phyloP scores from a whole-genome alignment of 345 rosid genomes.

The Eutrema yunnanense region DNA sequence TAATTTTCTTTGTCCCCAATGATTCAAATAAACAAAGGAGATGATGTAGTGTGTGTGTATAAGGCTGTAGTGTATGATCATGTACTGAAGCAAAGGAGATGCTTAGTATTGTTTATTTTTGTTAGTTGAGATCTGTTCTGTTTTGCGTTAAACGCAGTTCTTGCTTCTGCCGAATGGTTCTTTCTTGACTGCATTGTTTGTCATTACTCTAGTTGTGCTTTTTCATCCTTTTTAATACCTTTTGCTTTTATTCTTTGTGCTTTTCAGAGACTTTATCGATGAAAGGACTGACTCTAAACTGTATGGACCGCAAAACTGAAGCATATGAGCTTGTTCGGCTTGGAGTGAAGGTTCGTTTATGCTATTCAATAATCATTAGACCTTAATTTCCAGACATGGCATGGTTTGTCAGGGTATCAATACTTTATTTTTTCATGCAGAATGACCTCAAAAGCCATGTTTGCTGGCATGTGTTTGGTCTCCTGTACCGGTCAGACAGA shows the following conservation, averaged over 20 bases:
- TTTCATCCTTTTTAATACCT: neutral
- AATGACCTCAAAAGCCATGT: slow-evolving; percentile 99
- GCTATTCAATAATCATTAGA: slow-evolving; percentile 5
- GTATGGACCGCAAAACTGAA: slow-evolving; percentile 98
- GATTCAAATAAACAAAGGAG: neutral
- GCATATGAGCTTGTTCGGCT: slow-evolving; percentile 97
- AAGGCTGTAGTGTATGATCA: neutral
- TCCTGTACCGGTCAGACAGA: slow-evolving; percentile 95
- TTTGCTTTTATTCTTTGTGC: neutral
- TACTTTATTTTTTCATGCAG: slow-evolving; percentile 44
- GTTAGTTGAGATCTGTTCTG: neutral
- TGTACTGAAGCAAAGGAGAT: neutral
- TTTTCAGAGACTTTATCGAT: slow-evolving; percentile 89
- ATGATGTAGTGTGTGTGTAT: no score
- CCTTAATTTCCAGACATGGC: neutral
- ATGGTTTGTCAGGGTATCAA: neutral
- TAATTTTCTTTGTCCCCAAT: neutral
- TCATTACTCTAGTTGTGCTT: neutral
- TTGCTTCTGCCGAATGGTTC: neutral
- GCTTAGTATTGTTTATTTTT: neutral
- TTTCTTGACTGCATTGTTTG: neutral
- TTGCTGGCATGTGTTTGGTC: slow-evolving; percentile 99
- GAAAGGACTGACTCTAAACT: slow-evolving; percentile 96
- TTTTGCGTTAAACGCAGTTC: neutral
- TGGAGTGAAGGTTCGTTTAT: slow-evolving; percentile 71